These are phyloP conservation scores for Cubamyces lactineus DNA, from an alignment of 768 basidiomycete species.

Conservation along the genomic window DNA sequence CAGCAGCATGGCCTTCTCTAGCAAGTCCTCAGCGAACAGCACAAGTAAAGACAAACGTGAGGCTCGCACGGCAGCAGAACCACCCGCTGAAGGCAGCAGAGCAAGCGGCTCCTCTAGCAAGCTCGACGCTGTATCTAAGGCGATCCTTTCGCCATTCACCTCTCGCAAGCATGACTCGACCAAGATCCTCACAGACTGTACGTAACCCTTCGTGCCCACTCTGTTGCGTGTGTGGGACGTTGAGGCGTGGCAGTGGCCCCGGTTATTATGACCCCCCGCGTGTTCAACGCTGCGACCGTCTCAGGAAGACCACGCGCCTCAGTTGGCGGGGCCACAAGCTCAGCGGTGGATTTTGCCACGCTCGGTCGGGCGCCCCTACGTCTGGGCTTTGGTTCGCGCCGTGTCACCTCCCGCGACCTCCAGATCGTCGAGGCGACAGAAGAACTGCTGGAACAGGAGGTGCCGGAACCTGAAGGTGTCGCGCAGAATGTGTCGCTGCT, in stretches of 20 bases:
- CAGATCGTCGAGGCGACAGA: constrained; percentile 83
- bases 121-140: constrained; percentile 68
- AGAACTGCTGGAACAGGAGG: constrained; percentile 68
- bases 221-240: constrained; percentile 3
- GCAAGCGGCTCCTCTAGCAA: constrained; percentile 37
- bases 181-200: constrained; percentile 76
- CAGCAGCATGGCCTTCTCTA: constrained; percentile 32
- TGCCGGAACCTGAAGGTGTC: constrained; percentile 74
- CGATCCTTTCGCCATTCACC: constrained; percentile 69
- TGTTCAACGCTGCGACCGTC: constrained; percentile 73
- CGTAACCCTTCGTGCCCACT: constrained; percentile 32
- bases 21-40: constrained; percentile 18
- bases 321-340: constrained; percentile 40
- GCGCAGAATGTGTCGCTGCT: constrained; percentile 79
- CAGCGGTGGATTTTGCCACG: constrained; percentile 70
- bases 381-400: constrained; percentile 62
- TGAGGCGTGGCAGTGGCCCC: constrained; percentile 64
- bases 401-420: constrained; percentile 81
- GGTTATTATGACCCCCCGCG: constrained; percentile 86
- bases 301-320: constrained; percentile 50
- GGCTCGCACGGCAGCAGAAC: constrained; percentile 44
- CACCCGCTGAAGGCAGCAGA: constrained; percentile 32
- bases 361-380: constrained; percentile 79
- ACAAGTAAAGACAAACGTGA: constrained; percentile 39
- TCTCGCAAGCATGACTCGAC: constrained; percentile 68